Percentiles rank a stretch among this genome's conserved stretches.
Conservation (phyloP, 176 grass and related monocot genomes). For the Puccinellia tenuiflora region DNA sequence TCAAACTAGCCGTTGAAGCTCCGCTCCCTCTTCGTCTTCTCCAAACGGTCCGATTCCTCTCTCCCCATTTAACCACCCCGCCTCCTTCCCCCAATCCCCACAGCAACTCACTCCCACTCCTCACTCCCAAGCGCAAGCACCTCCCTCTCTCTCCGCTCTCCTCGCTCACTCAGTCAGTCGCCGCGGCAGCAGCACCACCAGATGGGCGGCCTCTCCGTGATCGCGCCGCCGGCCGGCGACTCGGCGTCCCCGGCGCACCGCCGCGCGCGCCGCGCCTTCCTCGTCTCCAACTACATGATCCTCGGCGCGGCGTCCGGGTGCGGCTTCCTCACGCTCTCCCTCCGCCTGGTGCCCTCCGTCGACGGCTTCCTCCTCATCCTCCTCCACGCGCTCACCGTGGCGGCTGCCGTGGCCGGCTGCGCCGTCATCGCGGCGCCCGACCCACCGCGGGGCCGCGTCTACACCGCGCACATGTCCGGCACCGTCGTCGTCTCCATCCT, state of each 20-base stretch:
- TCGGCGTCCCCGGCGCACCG: constrained; percentile 56
- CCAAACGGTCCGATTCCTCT: constrained; percentile 59
- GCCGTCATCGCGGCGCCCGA: constrained; percentile 61
- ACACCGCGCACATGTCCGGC: constrained; percentile 74
- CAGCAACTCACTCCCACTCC: constrained; percentile 9
- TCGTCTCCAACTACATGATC: constrained; percentile 90
- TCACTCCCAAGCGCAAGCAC: not conserved
- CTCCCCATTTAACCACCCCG: constrained; percentile 35
- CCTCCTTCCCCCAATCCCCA: not conserved
- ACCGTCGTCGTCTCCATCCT: constrained; percentile 81
- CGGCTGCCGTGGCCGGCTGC: constrained; percentile 70
- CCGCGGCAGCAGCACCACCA: constrained; percentile 6
- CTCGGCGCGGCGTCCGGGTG: constrained; percentile 86
- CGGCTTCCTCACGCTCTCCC: constrained; percentile 94
- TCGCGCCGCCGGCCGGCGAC: constrained; percentile 55
- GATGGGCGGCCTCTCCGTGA: constrained; percentile 58
- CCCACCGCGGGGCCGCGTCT: constrained; percentile 45
- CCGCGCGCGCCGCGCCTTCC: constrained; percentile 63
- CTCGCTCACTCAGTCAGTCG: not conserved
- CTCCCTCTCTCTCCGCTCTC: not conserved
- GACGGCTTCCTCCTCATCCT: constrained; percentile 93
- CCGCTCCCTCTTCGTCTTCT: constrained; percentile 27
- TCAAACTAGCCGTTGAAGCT: constrained; percentile 62
- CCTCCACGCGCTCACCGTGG: constrained; percentile 79
- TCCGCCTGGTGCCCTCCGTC: constrained; percentile 84